Base-by-base conservation (phyloP, 768 basidiomycete genomes). In the Pleurotus citrinopileatus region DNA sequence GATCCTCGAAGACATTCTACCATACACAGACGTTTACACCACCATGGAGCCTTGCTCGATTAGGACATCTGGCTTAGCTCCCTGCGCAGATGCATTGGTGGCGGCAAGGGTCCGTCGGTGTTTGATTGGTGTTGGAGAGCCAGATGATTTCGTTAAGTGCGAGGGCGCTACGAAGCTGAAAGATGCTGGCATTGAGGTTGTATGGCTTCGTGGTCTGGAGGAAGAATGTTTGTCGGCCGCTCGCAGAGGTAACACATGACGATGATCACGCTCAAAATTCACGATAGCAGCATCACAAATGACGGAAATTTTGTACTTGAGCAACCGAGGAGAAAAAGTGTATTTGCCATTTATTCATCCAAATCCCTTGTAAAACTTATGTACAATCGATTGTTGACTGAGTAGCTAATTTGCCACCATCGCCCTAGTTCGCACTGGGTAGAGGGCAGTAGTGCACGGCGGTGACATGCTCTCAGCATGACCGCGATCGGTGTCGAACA, bases 11-110 rank as follows among this genome's bases (percentile, higher is more conserved):
- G 72, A 82, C 12, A 63, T 95, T 23, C 68, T 89, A 37, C 56
- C 70, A 17, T 75, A 76, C 20, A 76, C 84, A 20, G 89, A 93
- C 66, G 86, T 90, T 38, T 98, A 97, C 65, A 96, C 95, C 0
- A 98, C 97, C 0, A 81, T 99, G 76, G 97, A 99, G 65, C 97
- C 96, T 8, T 99, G 97, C 66, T 96, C 94, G 3, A 69, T 90
- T 28, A 77, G 97, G 55, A 88, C 91, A 7, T 94, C 91, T 0
- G 95, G 96, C 2, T 77, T 95, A 40, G 69, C 84, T 0, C 86
- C 94, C 1, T 98, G 97, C 65, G 86, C 91, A 8, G 82, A 94
- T 57, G 88, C 89, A 2, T 79, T 98, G 47, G 81, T 97, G 28
- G 74, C 74, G 13, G 85, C 89, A 3, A 73, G 74, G 37, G 75